phyloP scores from a whole-genome alignment of 2,329 filamentous ascomycete species.

The Aplosporella prunicola region DNA sequence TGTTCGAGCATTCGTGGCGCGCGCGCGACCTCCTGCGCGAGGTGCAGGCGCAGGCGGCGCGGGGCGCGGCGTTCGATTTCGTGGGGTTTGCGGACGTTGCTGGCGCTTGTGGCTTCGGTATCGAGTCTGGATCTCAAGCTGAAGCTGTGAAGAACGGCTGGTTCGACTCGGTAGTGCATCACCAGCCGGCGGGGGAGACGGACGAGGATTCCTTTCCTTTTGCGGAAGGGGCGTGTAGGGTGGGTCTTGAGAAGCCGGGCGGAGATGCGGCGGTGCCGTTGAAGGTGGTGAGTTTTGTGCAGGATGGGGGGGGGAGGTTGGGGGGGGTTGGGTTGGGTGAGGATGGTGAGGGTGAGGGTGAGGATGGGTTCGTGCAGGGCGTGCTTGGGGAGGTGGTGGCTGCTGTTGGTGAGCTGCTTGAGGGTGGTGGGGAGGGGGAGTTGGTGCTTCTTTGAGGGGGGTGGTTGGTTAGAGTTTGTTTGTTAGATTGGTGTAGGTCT shows the following conservation, averaged over 20 bases:
- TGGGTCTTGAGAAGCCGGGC: constrained; percentile 51
- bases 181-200: constrained; percentile 28
- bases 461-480: too few relatives aligned
- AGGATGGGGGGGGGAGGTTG: constrained; percentile 16
- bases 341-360: too few relatives aligned
- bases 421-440: too few relatives aligned
- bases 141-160: constrained; percentile 20
- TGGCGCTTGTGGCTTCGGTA: constrained; percentile 22
- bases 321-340: too few relatives aligned
- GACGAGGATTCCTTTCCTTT: constrained; percentile 50
- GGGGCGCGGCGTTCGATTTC: constrained; percentile 25
- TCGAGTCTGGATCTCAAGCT: constrained; percentile 23
- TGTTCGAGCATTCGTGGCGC: constrained; percentile 34
- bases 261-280: constrained; percentile 18
- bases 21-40: constrained; percentile 23
- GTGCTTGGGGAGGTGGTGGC: too few relatives aligned
- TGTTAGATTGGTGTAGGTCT: too few relatives aligned
- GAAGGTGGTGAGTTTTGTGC: constrained; percentile 18
- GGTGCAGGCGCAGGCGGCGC: constrained; percentile 28
- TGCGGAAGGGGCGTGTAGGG: constrained; percentile 20
- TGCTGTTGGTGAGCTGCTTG: too few relatives aligned
- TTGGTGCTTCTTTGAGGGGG: too few relatives aligned
- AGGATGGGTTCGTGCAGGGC: too few relatives aligned
- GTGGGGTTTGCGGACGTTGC: constrained; percentile 29
- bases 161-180: constrained; percentile 33